A percentile compares a stretch with the other conserved stretches of the same genome.
These are phyloP conservation scores for Leptodermis oblonga DNA, from an alignment of 257 asterid genomes.

Conservation along the genomic window DNA sequence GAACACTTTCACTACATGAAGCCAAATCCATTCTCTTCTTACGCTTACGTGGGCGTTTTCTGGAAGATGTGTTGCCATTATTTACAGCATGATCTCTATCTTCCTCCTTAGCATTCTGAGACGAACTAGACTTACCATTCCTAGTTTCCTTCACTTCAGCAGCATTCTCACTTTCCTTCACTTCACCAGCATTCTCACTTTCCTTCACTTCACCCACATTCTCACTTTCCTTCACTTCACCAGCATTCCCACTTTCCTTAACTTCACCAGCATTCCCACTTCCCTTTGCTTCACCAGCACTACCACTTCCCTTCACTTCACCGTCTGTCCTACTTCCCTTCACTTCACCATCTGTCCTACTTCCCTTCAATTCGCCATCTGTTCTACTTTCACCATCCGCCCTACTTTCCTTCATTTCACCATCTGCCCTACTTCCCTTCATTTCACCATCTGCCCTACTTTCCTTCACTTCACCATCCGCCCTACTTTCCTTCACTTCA, in stretches of 20 bases:
- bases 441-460: constrained; percentile 29
- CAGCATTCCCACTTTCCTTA: constrained; percentile 6
- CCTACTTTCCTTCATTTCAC: constrained; percentile 33
- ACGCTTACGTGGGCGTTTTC: constrained; percentile 37
- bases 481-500: constrained; percentile 33
- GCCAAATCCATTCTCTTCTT: constrained; percentile 48
- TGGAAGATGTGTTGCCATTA: constrained; percentile 33
- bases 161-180: constrained; percentile 6
- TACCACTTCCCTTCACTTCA: neutral
- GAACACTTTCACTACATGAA: constrained; percentile 30
- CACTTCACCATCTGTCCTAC: constrained; percentile 7
- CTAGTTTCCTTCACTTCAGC: constrained; percentile 34
- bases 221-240: neutral
- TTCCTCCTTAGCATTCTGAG: constrained; percentile 33
- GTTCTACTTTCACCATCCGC: constrained; percentile 4
- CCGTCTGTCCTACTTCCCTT: neutral
- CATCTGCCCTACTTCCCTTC: constrained; percentile 32
- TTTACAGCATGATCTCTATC: constrained; percentile 25
- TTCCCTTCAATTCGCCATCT: neutral
- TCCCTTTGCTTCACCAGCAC: neutral
- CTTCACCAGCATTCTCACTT: neutral
- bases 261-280: neutral
- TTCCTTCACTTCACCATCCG: constrained; percentile 33
- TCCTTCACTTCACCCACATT: constrained; percentile 4
- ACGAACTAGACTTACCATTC: constrained; percentile 30